Base-by-base conservation (phyloP, 2,329 filamentous ascomycete genomes). In the Oidium heveae region DNA sequence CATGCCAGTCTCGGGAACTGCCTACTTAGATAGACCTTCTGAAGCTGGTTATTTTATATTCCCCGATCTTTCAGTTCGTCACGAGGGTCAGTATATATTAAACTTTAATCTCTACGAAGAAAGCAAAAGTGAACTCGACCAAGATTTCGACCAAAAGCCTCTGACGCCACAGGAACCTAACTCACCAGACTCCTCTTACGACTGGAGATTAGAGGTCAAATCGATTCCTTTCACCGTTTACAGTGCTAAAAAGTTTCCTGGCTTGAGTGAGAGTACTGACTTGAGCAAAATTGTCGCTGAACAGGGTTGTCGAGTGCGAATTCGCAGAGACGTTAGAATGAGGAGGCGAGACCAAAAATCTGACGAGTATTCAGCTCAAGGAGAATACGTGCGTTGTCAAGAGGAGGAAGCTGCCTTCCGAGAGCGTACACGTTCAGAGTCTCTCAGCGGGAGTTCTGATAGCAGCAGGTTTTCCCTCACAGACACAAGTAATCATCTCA, bases 161-260 rank as follows among this genome's bases (percentile, higher is more conserved):
- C 18, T n/a, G 28, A 37, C 37, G 9, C 16, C 20, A 13, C 60
- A 66, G 67, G 22, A 68, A 66, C 70, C 67, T 51, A 74, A 50
- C 22, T 56, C 54, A 2, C 56, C 60, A 13, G 61, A 64, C 56
- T 57, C 62, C 62, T 68, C 82, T 56, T 84, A 94, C 59, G 82
- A 87, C 63, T 89, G 86, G 70, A 77, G 88, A 54, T 77, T 95
- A 69, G 86, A 94, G 67, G 84, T 95, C 62, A 87, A 89, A 71
- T 94, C 91, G 0, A 70, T 75, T 13, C 79, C 85, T 0, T 96
- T 98, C 67, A 80, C 78, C 52, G 91, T 96, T 44, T 96, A 76
- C 71, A 95, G 88, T 62, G 91, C 91, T 53, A 98, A 96, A 79
- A 96, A 95, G 71, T 98, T 98, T 70, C 91, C 91, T 16, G 91